Base-by-base conservation (phyloP, 2,329 filamentous ascomycete species). In the Colletotrichum agaves region DNA sequence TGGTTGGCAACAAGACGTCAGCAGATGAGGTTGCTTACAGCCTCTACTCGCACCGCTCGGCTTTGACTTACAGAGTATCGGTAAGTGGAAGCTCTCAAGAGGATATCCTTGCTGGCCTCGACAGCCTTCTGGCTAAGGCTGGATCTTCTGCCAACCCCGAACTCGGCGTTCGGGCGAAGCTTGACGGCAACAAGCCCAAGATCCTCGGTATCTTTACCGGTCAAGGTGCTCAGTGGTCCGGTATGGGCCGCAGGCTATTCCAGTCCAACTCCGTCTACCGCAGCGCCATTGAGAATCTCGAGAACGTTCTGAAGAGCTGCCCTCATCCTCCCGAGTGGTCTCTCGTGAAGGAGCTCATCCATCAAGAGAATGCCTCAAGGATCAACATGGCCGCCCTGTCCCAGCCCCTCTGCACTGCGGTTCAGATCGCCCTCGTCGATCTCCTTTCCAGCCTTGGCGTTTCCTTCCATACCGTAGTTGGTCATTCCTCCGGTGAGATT, bases 161-260 rank as follows among this genome's bases (percentile, higher is more conserved):
- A 44, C 62, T 69, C 13, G 66, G 66, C 11, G 52, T 67, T 4
- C 66, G 66, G 27, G 56, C 66, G 19, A 69, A 69, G 50, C 39
- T 67, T n/a, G 57, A 61, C 10, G 63, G 66, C 49, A 59, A 44
- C 43, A 43, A 61, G 44, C 41, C 52, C 56, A 69, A 67, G 52
- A 69, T 74, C 11, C 65, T 75, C 19, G 74, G 73, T 1, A 69
- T 78, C n/a, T 78, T 78, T 65, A 78, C 77, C 1, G 77, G 77
- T 1, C 77, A 79, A 52, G 77, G 77, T 5, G 76, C 76, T 0
- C 76, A 79, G 57, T 78, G 74, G 74, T 62, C 73, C 1, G 35
- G 62, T 1, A 80, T 80, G 78, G 78, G 77, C 10, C 62, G 64
- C 3, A 64, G 72, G 50, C 71, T 79, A 17, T 66, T 69, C 35